These are phyloP conservation scores for Umbellularia californica DNA, from an alignment of 164 flowering plant species.

Conservation along the genomic window DNA sequence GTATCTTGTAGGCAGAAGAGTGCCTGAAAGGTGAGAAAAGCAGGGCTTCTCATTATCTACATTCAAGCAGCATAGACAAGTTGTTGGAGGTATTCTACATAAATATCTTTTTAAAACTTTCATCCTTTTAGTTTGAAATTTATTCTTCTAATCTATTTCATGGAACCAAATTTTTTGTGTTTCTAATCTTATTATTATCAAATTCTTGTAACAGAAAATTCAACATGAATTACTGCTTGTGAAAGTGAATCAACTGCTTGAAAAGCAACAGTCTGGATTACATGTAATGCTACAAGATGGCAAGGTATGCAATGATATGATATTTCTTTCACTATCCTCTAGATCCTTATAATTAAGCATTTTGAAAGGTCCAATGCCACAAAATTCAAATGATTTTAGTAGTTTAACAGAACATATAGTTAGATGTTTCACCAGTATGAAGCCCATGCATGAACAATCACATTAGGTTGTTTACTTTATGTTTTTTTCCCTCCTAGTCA, in stretches of 20 bases:
- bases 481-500: too few relatives aligned
- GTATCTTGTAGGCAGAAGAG: constrained; percentile 35
- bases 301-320: constrained; percentile 40
- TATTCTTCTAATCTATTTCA: background rate
- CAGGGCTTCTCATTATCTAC: constrained; percentile 44
- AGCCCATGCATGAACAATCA: too few relatives aligned
- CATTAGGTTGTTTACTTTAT: too few relatives aligned
- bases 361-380: too few relatives aligned
- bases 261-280: constrained; percentile 86
- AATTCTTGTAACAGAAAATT: constrained; percentile 17
- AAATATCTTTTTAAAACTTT: background rate
- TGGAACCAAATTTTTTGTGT: background rate
- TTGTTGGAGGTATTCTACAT: background rate
- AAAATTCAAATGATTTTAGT: too few relatives aligned
- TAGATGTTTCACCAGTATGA: too few relatives aligned
- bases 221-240: constrained; percentile 23
- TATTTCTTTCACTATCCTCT: background rate
- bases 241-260: constrained; percentile 64
- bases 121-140: too few relatives aligned
- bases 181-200: background rate
- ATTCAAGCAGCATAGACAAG: constrained; percentile 33
- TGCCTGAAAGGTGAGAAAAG: constrained; percentile 48
- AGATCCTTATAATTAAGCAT: background rate
- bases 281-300: constrained; percentile 80
- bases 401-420: too few relatives aligned